These are phyloP conservation scores for Populus hybrid DNA, from an alignment of 441 rosid genomes.

Conservation along the genomic window DNA sequence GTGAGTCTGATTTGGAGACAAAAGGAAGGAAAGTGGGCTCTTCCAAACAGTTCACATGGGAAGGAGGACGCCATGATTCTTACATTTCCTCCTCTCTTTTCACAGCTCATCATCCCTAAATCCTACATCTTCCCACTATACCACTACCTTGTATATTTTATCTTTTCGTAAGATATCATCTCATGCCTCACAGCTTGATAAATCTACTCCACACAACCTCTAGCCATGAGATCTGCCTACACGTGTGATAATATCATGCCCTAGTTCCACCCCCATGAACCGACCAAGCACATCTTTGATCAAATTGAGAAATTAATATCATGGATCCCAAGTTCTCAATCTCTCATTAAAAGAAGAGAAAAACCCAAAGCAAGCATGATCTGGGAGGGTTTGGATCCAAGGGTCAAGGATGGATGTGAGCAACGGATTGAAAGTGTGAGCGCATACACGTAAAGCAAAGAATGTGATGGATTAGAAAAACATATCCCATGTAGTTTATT, in stretches of 20 bases:
- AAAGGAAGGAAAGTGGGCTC: constrained; percentile 29
- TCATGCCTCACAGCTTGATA: background rate
- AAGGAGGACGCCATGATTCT: constrained; percentile 28
- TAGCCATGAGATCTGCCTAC: too few species aligned
- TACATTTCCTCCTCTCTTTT: constrained; percentile 22
- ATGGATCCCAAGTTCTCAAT: background rate
- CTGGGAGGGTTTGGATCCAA: background rate
- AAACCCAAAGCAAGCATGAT: background rate
- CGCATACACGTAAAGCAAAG: background rate
- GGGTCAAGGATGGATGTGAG: background rate
- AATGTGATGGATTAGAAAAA: background rate
- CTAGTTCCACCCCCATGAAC: too few species aligned
- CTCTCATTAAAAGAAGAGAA: too few species aligned
- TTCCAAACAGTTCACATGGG: constrained; percentile 35
- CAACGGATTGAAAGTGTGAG: background rate
- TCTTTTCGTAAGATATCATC: background rate
- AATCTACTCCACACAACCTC: too few species aligned
- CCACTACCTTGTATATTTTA: background rate
- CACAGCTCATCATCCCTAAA: constrained; percentile 35
- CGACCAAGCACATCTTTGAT: too few species aligned
- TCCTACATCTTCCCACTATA: constrained; percentile 2
- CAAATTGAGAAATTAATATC: too few species aligned
- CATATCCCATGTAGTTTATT: background rate
- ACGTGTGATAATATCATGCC: too few species aligned
- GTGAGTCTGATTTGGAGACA: constrained; percentile 43